Base-by-base conservation (phyloP, 768 basidiomycete genomes). In the Phylloporus sp. region DNA sequence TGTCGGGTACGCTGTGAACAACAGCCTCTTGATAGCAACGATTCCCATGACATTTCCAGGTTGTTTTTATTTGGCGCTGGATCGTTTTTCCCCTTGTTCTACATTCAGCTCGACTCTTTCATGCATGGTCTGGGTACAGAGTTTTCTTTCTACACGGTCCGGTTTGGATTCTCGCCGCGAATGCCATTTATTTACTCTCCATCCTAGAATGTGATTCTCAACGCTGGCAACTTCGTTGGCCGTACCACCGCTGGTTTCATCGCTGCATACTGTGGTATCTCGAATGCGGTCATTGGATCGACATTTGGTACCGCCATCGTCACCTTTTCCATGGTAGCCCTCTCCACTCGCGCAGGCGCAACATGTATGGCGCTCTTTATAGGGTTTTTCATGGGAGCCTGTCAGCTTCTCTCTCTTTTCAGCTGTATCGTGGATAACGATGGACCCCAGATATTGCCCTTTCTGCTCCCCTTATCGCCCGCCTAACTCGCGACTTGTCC, bases 91-190 rank as follows among this genome's bases (percentile, higher is more conserved):
- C 53, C 53, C 5, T 35, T 77, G 28, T 81, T 79, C 59, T 82
- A 77, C 54, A 62, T 83, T 15, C 82, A 83, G 47, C 64, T 82
- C 13, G 73, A 78, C 43, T 72, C 80, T 8, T 69, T 75, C 26
- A 67, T 69, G 44, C 75, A 77, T 46, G 74, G 74, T 3, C 62
- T 80, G 24, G 61, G 66, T 13, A 55, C 66, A 17, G 59, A 54
- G 22, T 64, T 83, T 11, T 75, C 81, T 1, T 82, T 83, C 55
- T 81, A 81, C 53, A 73, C 71, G 38, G 81, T 81, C 43, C 23
- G 66, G 24, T 33, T n/a, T 22, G 3, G 6, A 26, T 41, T 44
- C 29, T 48, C n/a, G 42, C 34, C 9, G 7, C 38, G 21, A 26
- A 32, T 33, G 14, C 24, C 14, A 28, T 27, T 4, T 40, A n/a